Conservation (phyloP, 2,329 filamentous ascomycete species). For the Hypoxylon sp. region DNA sequence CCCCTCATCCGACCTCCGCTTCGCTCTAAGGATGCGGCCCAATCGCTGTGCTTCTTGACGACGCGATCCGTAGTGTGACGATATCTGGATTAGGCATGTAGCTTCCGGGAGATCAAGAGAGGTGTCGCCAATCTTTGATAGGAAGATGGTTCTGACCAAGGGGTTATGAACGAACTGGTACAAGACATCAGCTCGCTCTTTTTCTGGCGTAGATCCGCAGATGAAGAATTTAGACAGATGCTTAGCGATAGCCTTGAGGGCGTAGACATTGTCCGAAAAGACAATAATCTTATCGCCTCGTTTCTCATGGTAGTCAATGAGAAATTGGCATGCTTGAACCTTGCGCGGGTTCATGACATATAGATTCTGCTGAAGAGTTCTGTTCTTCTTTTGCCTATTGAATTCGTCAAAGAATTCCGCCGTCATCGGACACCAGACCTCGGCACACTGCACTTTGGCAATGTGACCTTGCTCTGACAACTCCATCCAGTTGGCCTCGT, state of each 20-base stretch:
- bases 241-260: slow-evolving; percentile 84
- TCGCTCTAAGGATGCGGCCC: slow-evolving; percentile 92
- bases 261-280: slow-evolving; percentile 97
- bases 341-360: slow-evolving; percentile 99
- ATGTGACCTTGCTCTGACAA: slow-evolving; percentile 97
- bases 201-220: slow-evolving; percentile 87
- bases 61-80: slow-evolving; percentile 95
- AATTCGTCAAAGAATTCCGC: slow-evolving; percentile 98
- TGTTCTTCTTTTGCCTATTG: slow-evolving; percentile 62
- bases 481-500: slow-evolving; percentile 99
- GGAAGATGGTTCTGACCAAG: slow-evolving; percentile 89
- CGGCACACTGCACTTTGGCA: slow-evolving; percentile 95
- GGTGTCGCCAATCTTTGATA: slow-evolving; percentile 98
- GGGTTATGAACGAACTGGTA: slow-evolving; percentile 97
- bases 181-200: slow-evolving; percentile 86
- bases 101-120: slow-evolving; percentile 97
- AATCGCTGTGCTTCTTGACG: slow-evolving; percentile 95
- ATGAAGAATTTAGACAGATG: slow-evolving; percentile 91
- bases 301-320: slow-evolving; percentile 97
- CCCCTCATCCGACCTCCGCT: slow-evolving; percentile 94
- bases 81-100: slow-evolving; percentile 96
- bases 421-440: slow-evolving; percentile 99
- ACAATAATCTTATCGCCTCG: slow-evolving; percentile 98
- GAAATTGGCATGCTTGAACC: slow-evolving; percentile 95
- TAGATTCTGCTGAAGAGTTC: slow-evolving; percentile 61